Percentiles rank a stretch among this genome's conserved stretches.
phyloP scores from a whole-genome alignment of 768 basidiomycete species.

The Suillus discolor region DNA sequence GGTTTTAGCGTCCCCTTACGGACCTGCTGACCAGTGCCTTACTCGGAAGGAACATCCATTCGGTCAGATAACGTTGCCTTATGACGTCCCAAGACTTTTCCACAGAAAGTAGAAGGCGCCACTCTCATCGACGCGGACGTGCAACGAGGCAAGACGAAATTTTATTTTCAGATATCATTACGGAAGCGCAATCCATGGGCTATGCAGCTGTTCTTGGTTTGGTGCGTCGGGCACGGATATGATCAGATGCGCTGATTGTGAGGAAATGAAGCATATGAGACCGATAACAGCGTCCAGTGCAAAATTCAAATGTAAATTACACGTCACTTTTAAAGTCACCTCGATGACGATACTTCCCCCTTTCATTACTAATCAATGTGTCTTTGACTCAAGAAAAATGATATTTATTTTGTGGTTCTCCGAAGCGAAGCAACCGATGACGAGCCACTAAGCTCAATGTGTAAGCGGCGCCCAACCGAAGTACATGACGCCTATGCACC shows the following conservation, averaged over 20 bases:
- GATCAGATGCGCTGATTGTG: not conserved
- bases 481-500: not conserved
- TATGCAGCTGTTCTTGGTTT: not conserved
- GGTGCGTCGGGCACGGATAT: not conserved
- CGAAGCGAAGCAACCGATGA: not conserved
- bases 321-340: not conserved
- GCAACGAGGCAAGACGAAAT: not conserved
- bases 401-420: not conserved
- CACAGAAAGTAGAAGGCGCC: not conserved
- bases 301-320: not conserved
- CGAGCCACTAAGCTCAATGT: not conserved
- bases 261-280: not conserved
- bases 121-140: not conserved
- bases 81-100: not conserved
- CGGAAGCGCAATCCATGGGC: no score
- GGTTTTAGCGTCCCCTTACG: no score
- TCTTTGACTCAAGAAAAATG: not conserved
- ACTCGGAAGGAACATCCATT: not conserved
- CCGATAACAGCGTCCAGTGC: constrained; percentile 2
- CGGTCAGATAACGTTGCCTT: not conserved
- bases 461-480: not conserved
- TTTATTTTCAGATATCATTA: not conserved
- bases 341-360: not conserved
- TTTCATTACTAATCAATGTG: not conserved
- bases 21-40: not conserved